Evolutionary conservation across 2,329 filamentous ascomycete genomes (phyloP), one percentile per base, ranked within the genome.

Genomic region (Penicillium freii): DNA sequence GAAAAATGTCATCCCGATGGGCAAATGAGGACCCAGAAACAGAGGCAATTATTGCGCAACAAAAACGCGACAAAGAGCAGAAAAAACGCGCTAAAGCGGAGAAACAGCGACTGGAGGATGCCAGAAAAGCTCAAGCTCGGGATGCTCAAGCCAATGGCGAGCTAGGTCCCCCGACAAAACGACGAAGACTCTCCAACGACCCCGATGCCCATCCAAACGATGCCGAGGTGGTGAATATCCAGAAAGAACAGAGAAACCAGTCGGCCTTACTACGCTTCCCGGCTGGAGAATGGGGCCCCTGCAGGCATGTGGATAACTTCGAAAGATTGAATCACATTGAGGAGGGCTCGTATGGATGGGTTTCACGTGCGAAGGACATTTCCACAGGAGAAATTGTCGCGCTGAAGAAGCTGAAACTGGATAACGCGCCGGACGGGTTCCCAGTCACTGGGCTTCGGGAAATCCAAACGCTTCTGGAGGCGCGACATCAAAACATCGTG

Each of bases 311-410:
- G 27, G 89, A 93, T 69, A 88, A 91, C 70, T 99, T 92, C 77
- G 90, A 97, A 69, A 89, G 90, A 65, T 81, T 99, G 56, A 99
- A 99, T 74, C 90, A 94, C 72, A 99, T 99, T 68, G 94, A 97
- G 75, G 94, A 99, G 78, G 94, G 94, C 36, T 92, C 92, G 9
- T 99, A 99, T 75, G 94, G 94, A 45, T 93, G 88, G 84, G 94
- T 99, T 5, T 92, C 92, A 54, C 84, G 94, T 57, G 94, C 92
- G 13, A 87, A 82, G 60, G 88, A 95, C 67, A 80, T 83, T 33
- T 78, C 80, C 4, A 93, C 90, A 0, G 89, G 90, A 34, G 84
- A 88, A 56, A 83, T 99, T 7, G 92, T 97, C 21, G 94, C 94
- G 15, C 80, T 99, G 63, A 99, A 99, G 81, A 88, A 92, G 71